A percentile compares a stretch with the other conserved stretches of the same genome.
Conservation (phyloP, 345 rosid genomes). For the Lenwebbia sp. region DNA sequence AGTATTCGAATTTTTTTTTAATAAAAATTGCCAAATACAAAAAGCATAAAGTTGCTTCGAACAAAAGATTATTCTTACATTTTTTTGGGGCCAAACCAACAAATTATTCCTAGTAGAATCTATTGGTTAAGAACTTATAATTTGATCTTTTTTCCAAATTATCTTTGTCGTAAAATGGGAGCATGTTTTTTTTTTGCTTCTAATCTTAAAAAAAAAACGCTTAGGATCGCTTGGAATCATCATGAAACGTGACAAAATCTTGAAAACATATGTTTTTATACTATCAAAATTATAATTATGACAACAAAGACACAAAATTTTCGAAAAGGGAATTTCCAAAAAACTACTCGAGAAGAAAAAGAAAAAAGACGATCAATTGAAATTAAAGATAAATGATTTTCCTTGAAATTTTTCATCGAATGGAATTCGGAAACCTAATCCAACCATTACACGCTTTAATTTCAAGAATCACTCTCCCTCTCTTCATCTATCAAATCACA, state of each 20-base stretch:
- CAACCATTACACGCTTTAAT: not conserved
- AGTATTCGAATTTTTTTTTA: no score
- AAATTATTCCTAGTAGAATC: no score
- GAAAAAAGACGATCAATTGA: not conserved
- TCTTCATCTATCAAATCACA: not conserved
- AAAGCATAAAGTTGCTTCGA: no score
- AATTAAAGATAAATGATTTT: not conserved
- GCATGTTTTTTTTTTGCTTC: not conserved
- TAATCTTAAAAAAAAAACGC: not conserved
- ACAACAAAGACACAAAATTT: not conserved
- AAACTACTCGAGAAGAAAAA: not conserved
- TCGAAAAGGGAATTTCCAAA: not conserved
- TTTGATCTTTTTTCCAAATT: not conserved
- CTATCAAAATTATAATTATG: not conserved
- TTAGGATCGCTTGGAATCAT: not conserved
- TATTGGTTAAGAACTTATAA: not conserved
- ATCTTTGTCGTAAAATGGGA: not conserved
- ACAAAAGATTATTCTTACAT: no score
- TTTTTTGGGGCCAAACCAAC: no score
- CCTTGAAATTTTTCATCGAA: not conserved
- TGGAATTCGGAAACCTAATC: not conserved
- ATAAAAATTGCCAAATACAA: no score
- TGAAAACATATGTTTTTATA: not conserved
- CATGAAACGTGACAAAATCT: not conserved
- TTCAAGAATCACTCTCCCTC: not conserved